These are phyloP conservation scores for Arthrinium phaeospermum DNA, from an alignment of 2,329 filamentous ascomycete genomes.

Conservation along the genomic window DNA sequence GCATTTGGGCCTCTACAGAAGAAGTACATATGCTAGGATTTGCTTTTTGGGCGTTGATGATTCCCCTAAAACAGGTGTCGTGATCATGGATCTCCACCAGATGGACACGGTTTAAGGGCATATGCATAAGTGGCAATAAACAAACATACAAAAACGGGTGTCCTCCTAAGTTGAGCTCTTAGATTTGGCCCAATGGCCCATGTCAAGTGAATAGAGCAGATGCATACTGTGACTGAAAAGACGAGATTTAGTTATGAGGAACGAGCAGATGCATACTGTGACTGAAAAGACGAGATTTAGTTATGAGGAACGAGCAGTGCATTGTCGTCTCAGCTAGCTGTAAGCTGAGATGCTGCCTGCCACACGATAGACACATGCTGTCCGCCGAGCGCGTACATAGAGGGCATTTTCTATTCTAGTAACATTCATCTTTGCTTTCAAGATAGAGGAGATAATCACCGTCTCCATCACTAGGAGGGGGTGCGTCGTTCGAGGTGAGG, in stretches of 20 bases:
- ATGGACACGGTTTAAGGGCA: background rate
- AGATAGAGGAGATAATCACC: background rate
- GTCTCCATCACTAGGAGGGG: background rate
- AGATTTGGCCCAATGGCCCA: background rate
- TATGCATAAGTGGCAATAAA: constrained; percentile 3
- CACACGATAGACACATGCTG: background rate
- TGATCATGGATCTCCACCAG: background rate
- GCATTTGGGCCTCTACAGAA: background rate
- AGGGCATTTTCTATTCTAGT: background rate
- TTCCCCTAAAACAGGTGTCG: background rate
- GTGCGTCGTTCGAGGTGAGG: background rate
- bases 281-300: background rate
- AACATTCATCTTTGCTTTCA: background rate
- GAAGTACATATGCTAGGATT: constrained; percentile 8
- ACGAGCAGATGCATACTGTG: background rate
- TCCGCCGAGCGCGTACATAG: background rate
- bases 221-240: background rate
- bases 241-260: background rate
- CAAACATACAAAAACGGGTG: background rate
- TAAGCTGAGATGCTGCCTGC: background rate
- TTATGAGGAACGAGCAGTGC: background rate
- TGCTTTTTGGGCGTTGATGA: constrained; percentile 8
- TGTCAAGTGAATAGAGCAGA: background rate
- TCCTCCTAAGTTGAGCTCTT: background rate
- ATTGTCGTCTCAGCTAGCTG: too few species aligned